phyloP scores from a whole-genome alignment of 257 asterid species.

The Fraxinus excelsior region DNA sequence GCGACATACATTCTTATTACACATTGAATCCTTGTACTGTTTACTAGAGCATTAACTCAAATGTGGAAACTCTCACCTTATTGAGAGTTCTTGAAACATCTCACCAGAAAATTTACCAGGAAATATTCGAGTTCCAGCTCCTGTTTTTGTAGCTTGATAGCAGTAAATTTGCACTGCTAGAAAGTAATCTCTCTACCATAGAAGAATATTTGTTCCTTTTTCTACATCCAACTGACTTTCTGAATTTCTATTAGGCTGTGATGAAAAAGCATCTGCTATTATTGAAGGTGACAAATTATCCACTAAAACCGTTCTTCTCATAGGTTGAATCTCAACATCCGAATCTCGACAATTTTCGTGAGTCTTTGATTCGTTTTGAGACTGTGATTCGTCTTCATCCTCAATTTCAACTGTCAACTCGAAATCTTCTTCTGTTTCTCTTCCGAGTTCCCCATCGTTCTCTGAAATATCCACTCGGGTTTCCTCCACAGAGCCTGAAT shows the following conservation, averaged over 20 bases:
- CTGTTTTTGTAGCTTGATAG: slow-evolving; percentile 41
- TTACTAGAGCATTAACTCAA: slow-evolving; percentile 11
- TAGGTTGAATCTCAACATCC: slow-evolving; percentile 31
- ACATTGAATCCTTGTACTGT: not conserved
- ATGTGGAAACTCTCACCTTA: slow-evolving; percentile 25
- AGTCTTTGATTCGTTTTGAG: slow-evolving; percentile 11
- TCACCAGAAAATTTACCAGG: slow-evolving; percentile 6
- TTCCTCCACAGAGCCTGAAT: slow-evolving; percentile 33
- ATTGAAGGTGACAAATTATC: slow-evolving; percentile 44
- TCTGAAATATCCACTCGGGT: slow-evolving; percentile 24
- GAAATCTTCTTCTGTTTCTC: slow-evolving; percentile 19
- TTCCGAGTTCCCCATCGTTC: slow-evolving; percentile 16
- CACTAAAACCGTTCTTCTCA: slow-evolving; percentile 62
- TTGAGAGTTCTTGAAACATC: slow-evolving; percentile 22
- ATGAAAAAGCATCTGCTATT: slow-evolving; percentile 31
- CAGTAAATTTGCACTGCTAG: slow-evolving; percentile 57
- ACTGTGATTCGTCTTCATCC: slow-evolving; percentile 22
- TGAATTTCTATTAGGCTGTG: slow-evolving; percentile 21
- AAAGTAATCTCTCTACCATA: slow-evolving; percentile 51
- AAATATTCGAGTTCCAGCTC: slow-evolving; percentile 23
- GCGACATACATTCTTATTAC: not conserved
- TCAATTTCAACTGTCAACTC: slow-evolving; percentile 28
- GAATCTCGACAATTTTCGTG: slow-evolving; percentile 17
- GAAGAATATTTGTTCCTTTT: slow-evolving; percentile 23
- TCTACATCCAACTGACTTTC: slow-evolving; percentile 18